Base-by-base conservation (phyloP, 345 rosid species). In the Linum trigynum region DNA sequence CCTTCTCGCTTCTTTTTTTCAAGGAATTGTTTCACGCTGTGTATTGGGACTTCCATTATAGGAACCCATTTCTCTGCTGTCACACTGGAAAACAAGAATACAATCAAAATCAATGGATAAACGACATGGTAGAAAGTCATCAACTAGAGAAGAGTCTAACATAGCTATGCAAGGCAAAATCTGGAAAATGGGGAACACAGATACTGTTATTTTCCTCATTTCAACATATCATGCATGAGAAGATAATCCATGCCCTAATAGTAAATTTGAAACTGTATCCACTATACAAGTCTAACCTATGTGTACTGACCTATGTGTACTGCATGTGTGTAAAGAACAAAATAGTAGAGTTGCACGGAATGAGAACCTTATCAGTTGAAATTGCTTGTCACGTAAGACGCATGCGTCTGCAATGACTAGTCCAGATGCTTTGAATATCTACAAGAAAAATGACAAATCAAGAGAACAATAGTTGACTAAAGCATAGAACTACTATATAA, bases 11-110 rank as follows among this genome's bases (percentile, higher is more conserved):
- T 92, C 84, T 90, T 90, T 71, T 83, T 82, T 75, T 92, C 92
- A 67, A 90, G 79, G 81, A 83, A 92, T 10, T 76, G 73, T 73
- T 81, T 88, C 76, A 90, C 82, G 67, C 95, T 88, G 57, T 83
- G 73, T 50, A 85, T 85, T 0, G 96, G 98, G 67, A 92, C 94
- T 86, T 90, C 96, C 45, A 86, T 68, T 9, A 85, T 82, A 41
- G 96, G 98, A 75, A 92, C 90, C 98, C 98, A 92, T 78, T 86
- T 90, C 80, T 92, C 98, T 17, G 94, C 96, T 42, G 96, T 90
- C 76, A 92, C 98, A 70, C 98, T 89, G 81, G 59, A 82, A 56
- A 80, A 69, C 10, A 57, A 23, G 60, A 67, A 62, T 41, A n/a
- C 48, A 61, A 10, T 4, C 50, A 48, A 48, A 48, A 9, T 48